Evolutionary conservation across 768 basidiomycete genomes (phyloP), one percentile per base, ranked within the genome.

Genomic region (Jaapia argillacea): DNA sequence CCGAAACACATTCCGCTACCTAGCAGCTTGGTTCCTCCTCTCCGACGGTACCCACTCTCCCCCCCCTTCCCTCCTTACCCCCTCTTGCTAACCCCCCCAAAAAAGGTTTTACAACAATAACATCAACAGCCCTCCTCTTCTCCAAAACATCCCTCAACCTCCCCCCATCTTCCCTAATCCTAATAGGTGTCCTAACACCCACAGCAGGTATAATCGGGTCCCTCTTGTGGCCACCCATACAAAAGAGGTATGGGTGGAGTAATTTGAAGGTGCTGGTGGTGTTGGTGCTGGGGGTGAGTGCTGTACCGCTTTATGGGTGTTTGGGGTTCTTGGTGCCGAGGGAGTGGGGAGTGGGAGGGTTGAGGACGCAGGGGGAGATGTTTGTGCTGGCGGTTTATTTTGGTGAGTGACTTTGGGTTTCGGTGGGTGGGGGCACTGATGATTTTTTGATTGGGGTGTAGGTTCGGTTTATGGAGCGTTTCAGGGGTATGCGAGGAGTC

Each of bases 21-120:
- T 97, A 35, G 75, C 81, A 4, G 90, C 94, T 0, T 97, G 93
- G 92, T 93, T 96, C 58, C 71, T 98, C 10, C 75, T 98, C 20
- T 89, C 86, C 1, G 93, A 98, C 54, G 88, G 90, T 86, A 21
- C 10, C 13, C 42, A 36, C 74, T 60, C 24, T 38, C 25, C 3
- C 6, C 13, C 14, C 4, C 23, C 22, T 36, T 28, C n/a, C 28
- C 36, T 31, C 28, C 4, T 4, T 13, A 16, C 6, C 23, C n/a
- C 10, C 36, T 27, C 16, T 33, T 33, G 28, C 40, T 37, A 44
- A 38, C 6, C n/a, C 12, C 3, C 16, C 21, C n/a, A 12, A 3
- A 24, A 5, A 28, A 89, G 88, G 83, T 2, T 92, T 93, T 62
- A 88, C 92, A 2, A 96, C 93, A 0, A 84, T 96, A 37, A 91